phyloP scores from a whole-genome alignment of 306 rosid species.

The Sicyos baderoa region DNA sequence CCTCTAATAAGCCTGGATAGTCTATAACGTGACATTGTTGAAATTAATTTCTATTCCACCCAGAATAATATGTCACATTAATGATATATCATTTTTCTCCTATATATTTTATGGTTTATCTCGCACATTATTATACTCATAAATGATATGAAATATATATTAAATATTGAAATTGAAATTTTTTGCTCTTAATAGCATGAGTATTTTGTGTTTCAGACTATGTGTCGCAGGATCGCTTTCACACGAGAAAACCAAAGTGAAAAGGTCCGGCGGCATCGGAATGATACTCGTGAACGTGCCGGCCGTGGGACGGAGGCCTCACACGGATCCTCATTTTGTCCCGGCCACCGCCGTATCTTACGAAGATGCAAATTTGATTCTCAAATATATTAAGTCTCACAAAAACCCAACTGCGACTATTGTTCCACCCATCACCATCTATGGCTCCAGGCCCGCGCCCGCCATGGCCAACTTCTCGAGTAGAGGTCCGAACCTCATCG shows the following conservation, averaged over 20 bases:
- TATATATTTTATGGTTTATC: too few species aligned
- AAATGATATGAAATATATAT: too few species aligned
- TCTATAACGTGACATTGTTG: too few species aligned
- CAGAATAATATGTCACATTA: too few species aligned
- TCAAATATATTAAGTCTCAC: conserved; percentile 41
- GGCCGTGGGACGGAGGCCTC: conserved; percentile 37
- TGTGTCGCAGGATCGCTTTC: conserved; percentile 59
- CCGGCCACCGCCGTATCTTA: conserved; percentile 55
- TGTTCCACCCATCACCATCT: conserved; percentile 47
- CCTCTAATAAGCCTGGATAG: too few species aligned
- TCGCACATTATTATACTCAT: too few species aligned
- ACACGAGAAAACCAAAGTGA: conserved; percentile 45
- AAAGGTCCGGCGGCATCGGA: conserved; percentile 65
- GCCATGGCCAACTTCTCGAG: conserved; percentile 62
- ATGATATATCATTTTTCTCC: too few species aligned
- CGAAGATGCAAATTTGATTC: conserved; percentile 36
- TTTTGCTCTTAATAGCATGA: too few species aligned
- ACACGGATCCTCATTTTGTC: conserved; percentile 56
- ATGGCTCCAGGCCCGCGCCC: conserved; percentile 72
- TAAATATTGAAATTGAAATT: too few species aligned
- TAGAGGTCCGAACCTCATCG: conserved; percentile 80
- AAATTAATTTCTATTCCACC: too few species aligned
- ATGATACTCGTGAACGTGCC: conserved; percentile 47
- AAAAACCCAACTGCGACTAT: conserved; percentile 47
- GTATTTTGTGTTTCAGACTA: conserved; percentile 35